Evolutionary conservation across 495 filamentous ascomycete species (phyloP), one percentile per base, ranked within the genome.

Genomic region (Penicillium riverlandense): DNA sequence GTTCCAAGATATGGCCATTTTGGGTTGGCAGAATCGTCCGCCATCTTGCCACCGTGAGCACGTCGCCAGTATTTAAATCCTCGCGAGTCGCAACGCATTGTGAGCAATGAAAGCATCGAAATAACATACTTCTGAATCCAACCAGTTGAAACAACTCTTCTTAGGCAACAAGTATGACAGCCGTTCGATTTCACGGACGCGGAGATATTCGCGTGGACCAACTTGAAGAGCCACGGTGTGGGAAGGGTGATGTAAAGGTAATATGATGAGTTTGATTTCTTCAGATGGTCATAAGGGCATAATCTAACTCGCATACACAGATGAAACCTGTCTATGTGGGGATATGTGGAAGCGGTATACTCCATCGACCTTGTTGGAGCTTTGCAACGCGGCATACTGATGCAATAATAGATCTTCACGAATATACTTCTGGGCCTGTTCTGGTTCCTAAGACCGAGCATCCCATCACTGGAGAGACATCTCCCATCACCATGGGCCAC

Each of bases 401-500:
- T 22, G 22, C 4, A 4, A 3, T 22, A 6, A 12, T 12, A 48
- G 52, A 55, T 29, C 42, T 55, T 7, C 48, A 55, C 32, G 53
- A 55, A 43, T 54, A 36, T 12, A 54, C 41, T 0, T 59, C 66
- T n/a, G 78, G 77, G 9, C 71, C 75, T 9, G 74, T 66, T 14
- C 58, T 82, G 12, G 71, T 74, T 15, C 78, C 77, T 1, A 66
- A 59, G 11, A 47, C 43, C 32, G 71, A 75, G 5, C 79, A 84
- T 55, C 67, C 63, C 1, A 72, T 82, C 37, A 82, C 78, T 8
- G 67, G 70, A 30, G 65, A 75, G 39, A 62, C 57, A 9, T 62
- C 71, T n/a, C 79, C 79, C 1, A 41, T 78, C 30, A 73, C 74
- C 2, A 63, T 83, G 40, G 80, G 80, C 11, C 80, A 84, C 44